A percentile compares a stretch with the other conserved stretches of the same genome.
Conservation (phyloP, 2,329 filamentous ascomycete genomes). For the Xylaria sp. region DNA sequence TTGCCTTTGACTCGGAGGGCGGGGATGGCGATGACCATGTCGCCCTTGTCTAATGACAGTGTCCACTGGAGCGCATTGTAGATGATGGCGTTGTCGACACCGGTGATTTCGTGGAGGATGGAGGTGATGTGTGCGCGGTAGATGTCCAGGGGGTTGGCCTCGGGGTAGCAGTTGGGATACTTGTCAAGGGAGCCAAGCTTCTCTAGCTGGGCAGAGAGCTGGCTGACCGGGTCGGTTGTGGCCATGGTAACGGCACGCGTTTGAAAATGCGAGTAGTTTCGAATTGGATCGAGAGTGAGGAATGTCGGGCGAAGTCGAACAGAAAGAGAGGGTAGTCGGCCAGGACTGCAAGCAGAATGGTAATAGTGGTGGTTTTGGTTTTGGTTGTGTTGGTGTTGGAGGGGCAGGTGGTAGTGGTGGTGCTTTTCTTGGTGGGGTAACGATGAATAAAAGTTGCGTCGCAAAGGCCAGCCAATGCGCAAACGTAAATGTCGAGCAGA, state of each 20-base stretch:
- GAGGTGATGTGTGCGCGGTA: slow-evolving; percentile 81
- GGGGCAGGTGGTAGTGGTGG: neutral
- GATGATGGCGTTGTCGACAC: slow-evolving; percentile 75
- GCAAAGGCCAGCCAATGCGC: slow-evolving; percentile 30
- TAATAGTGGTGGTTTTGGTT: neutral
- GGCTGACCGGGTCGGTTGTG: slow-evolving; percentile 37
- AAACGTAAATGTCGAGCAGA: slow-evolving; percentile 16
- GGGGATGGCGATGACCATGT: slow-evolving; percentile 80
- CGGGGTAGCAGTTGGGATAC: slow-evolving; percentile 70
- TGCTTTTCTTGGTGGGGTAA: slow-evolving; percentile 34
- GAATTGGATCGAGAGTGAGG: neutral
- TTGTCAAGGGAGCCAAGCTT: slow-evolving; percentile 48
- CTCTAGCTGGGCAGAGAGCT: slow-evolving; percentile 43
- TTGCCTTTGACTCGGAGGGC: slow-evolving; percentile 83
- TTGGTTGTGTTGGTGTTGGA: neutral
- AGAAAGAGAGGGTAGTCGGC: slow-evolving; percentile 4
- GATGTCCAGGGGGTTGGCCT: slow-evolving; percentile 79
- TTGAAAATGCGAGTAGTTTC: slow-evolving; percentile 10
- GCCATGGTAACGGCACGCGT: slow-evolving; percentile 40
- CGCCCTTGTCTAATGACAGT: slow-evolving; percentile 80
- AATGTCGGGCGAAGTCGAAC: neutral
- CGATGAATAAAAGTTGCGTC: slow-evolving; percentile 30
- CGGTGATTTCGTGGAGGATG: slow-evolving; percentile 73
- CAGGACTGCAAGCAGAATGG: neutral
- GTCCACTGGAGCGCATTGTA: slow-evolving; percentile 84